These are phyloP conservation scores for Allodekkera sacchari DNA, from an alignment of 805 yeast genomes.

Conservation along the genomic window DNA sequence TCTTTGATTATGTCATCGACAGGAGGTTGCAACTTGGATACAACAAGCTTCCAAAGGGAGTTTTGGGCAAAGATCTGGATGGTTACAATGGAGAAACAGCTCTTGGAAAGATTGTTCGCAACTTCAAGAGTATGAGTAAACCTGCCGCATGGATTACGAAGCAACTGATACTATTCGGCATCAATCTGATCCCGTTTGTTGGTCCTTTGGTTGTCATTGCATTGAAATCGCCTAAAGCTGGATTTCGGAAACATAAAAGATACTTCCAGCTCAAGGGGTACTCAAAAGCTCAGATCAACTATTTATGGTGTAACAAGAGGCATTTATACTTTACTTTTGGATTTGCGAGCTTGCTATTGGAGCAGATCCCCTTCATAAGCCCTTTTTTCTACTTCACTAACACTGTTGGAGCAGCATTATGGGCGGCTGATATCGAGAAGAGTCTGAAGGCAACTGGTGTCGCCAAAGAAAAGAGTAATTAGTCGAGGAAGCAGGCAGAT, in stretches of 20 bases:
- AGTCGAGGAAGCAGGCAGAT: too few relatives aligned
- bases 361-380: slow-evolving; percentile 45
- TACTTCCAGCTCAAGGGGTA: slow-evolving; percentile 52
- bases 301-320: slow-evolving; percentile 26
- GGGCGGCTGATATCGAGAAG: slow-evolving; percentile 41
- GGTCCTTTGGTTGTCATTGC: slow-evolving; percentile 50
- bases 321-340: slow-evolving; percentile 41
- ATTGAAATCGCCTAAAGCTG: slow-evolving; percentile 47
- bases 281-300: slow-evolving; percentile 31
- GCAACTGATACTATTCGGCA: slow-evolving; percentile 26
- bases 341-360: slow-evolving; percentile 39
- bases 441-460: too few relatives aligned
- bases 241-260: slow-evolving; percentile 42
- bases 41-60: slow-evolving; percentile 17
- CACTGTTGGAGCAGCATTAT: slow-evolving; percentile 54
- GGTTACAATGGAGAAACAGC: slow-evolving; percentile 22
- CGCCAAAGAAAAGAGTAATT: too few relatives aligned
- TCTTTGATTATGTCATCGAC: slow-evolving; percentile 25
- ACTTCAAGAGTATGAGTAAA: slow-evolving; percentile 15
- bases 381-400: slow-evolving; percentile 50
- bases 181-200: slow-evolving; percentile 45
- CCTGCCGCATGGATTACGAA: slow-evolving; percentile 35
- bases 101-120: slow-evolving; percentile 14
- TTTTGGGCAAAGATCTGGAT: slow-evolving; percentile 13
- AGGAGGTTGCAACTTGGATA: slow-evolving; percentile 14